phyloP scores from a whole-genome alignment of 768 basidiomycete species.

The Russula vinacea region DNA sequence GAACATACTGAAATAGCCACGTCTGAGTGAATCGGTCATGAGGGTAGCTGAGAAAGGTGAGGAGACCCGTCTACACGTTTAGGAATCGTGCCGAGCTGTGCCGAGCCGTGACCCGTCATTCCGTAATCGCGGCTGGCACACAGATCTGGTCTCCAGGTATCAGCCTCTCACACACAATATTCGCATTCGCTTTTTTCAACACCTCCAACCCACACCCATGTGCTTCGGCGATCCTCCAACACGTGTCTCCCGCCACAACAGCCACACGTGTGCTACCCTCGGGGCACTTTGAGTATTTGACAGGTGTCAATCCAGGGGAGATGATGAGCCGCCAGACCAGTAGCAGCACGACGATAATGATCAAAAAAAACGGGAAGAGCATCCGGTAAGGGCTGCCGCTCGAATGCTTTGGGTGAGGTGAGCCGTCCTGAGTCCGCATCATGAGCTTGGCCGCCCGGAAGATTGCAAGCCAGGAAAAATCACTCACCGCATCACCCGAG shows the following conservation, averaged over 20 bases:
- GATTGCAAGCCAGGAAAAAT: not conserved
- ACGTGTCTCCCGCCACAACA: slow-evolving; percentile 30
- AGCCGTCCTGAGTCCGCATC: slow-evolving; percentile 1
- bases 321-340: slow-evolving; percentile 29
- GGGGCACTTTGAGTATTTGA: slow-evolving; percentile 21
- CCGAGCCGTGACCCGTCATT: slow-evolving; percentile 2
- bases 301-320: slow-evolving; percentile 16
- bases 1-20: slow-evolving; percentile 25
- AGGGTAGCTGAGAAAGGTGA: not conserved
- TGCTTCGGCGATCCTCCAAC: slow-evolving; percentile 29
- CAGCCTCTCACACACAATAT: slow-evolving; percentile 25
- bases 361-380: slow-evolving; percentile 30
- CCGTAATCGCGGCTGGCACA: slow-evolving; percentile 14
- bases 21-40: slow-evolving; percentile 22
- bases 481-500: slow-evolving; percentile 25
- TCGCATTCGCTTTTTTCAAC: slow-evolving; percentile 20
- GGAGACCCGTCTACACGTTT: not conserved
- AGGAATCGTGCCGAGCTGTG: not conserved
- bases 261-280: slow-evolving; percentile 27
- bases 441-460: not conserved
- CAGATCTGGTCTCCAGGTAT: slow-evolving; percentile 28
- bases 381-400: slow-evolving; percentile 28
- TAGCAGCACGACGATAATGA: slow-evolving; percentile 29
- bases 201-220: slow-evolving; percentile 28
- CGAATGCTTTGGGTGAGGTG: slow-evolving; percentile 10